Evolutionary conservation across 2,329 filamentous ascomycete genomes (phyloP).

Genomic region (Aspergillus jensenii): DNA sequence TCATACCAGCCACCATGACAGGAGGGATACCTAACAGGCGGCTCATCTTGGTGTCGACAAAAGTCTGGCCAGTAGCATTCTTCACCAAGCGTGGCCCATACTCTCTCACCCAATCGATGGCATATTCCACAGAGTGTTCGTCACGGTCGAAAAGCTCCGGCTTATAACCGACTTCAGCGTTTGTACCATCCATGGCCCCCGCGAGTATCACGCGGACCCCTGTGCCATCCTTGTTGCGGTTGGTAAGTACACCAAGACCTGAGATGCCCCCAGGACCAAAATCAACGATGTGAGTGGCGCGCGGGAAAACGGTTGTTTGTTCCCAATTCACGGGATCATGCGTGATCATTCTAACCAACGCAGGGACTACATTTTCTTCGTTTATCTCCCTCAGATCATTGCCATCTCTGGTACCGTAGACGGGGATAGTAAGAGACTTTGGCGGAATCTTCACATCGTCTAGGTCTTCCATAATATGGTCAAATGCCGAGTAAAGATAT

Average conservation of each 20-base stretch:
- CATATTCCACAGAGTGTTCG: conserved; percentile 91
- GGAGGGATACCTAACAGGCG: conserved; percentile 79
- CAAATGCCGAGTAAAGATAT: conserved; percentile 79
- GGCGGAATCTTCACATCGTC: conserved; percentile 76
- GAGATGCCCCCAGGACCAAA: conserved; percentile 97
- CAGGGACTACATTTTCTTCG: conserved; percentile 77
- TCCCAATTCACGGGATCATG: conserved; percentile 96
- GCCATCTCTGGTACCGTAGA: conserved; percentile 88
- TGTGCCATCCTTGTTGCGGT: conserved; percentile 98
- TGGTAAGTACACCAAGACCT: conserved; percentile 90
- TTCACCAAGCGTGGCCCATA: conserved; percentile 90
- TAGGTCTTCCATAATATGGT: conserved; percentile 82
- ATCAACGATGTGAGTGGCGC: conserved; percentile 91
- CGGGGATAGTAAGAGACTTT: conserved; percentile 73
- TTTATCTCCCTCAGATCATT: conserved; percentile 73
- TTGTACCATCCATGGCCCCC: conserved; percentile 86
- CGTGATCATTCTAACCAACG: conserved; percentile 88
- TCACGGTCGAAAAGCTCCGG: conserved; percentile 96
- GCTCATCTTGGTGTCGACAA: conserved; percentile 96
- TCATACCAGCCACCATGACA: conserved; percentile 90
- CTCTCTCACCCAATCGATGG: conserved; percentile 96
- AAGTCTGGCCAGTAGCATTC: conserved; percentile 84
- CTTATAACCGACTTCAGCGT: conserved; percentile 93
- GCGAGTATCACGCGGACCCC: conserved; percentile 95
- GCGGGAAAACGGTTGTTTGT: conserved; percentile 84